Base-by-base conservation (phyloP, 345 rosid genomes). In the Euphorbia pulcherrima region DNA sequence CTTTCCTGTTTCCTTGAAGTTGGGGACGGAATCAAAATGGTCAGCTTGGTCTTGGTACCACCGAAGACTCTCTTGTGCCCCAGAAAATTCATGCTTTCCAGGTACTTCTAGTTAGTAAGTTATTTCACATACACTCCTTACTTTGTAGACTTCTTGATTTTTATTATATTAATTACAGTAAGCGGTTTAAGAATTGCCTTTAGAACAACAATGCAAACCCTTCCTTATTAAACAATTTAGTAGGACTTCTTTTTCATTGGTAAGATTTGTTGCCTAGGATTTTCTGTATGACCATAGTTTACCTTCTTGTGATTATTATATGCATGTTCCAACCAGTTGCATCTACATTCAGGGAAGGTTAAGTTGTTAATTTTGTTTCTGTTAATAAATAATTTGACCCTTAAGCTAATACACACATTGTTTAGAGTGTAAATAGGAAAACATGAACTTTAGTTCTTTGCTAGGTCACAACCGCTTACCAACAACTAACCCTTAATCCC, bases 1-100 rank as follows among this genome's bases (percentile, higher is more conserved):
- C 51, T 46, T 59, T 23, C 50, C 33, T 68, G 51, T 58, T 57
- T 70, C 60, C 29, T 54, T 82, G 80, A 79, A 94, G 99, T 71
- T 94, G 97, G 99, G 99, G 99, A 67, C 84, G 99, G 62, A 94
- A 94, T 83, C 99, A 94, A 82, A 94, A 94, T 77, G 99, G 99
- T 71, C 96, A 94, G 80, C 99, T 94, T 78, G 97, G 99, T 76
- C 93, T 91, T 60, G 97, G 97, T 58, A 87, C 81, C 75, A 84
- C 74, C 9, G 96, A 88, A 74, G 97, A 90, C 76, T 87, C 95
- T 83, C 87, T 85, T 50, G 87, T 94, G 74, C 99, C 99, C 77
- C 89, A 83, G 74, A 88, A 84, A 81, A 85, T 94, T 77, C 78
- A 83, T 75, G 96, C 96, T 63, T 94, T 94, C 76, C 79, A 94